These are phyloP conservation scores for Emergomyces orientalis DNA, from an alignment of 2,329 filamentous ascomycete genomes.

Conservation along the genomic window DNA sequence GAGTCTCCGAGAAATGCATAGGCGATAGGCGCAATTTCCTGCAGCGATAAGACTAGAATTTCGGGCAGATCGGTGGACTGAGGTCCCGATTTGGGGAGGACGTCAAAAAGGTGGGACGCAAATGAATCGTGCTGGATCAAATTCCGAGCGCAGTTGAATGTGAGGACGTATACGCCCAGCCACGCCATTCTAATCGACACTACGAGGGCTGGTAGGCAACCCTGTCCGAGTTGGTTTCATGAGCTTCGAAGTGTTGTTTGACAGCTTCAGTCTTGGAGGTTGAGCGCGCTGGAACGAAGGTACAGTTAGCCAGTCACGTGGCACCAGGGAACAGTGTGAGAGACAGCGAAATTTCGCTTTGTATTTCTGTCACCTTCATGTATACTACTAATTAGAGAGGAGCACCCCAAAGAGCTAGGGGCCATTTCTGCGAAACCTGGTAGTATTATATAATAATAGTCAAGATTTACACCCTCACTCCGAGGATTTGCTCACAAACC, in stretches of 20 bases:
- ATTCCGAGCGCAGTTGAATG: conserved; percentile 78
- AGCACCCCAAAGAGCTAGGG: not conserved
- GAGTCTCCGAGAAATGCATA: conserved; percentile 79
- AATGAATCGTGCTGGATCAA: conserved; percentile 62
- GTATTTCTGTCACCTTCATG: not conserved
- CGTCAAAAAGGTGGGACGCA: conserved; percentile 57
- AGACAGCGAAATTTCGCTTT: not conserved
- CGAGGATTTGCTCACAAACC: conserved; percentile 35
- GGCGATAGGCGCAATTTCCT: conserved; percentile 80
- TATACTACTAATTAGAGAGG: too few relatives aligned
- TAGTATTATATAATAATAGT: not conserved
- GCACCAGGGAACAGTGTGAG: not conserved
- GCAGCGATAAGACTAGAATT: conserved; percentile 59
- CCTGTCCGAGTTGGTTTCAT: not conserved
- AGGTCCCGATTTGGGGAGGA: conserved; percentile 41
- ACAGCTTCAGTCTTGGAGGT: not conserved
- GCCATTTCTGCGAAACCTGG: not conserved
- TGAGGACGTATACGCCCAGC: conserved; percentile 67
- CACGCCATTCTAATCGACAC: conserved; percentile 32
- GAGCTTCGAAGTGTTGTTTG: not conserved
- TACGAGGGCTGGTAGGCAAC: not conserved
- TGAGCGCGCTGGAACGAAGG: not conserved
- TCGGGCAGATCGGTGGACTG: conserved; percentile 52
- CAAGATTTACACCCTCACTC: conserved; percentile 9
- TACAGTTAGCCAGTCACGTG: not conserved